Percentiles rank a stretch among this genome's conserved stretches.
Conservation (phyloP, 2,329 filamentous ascomycete species). For the Dactylella cylindrospora region DNA sequence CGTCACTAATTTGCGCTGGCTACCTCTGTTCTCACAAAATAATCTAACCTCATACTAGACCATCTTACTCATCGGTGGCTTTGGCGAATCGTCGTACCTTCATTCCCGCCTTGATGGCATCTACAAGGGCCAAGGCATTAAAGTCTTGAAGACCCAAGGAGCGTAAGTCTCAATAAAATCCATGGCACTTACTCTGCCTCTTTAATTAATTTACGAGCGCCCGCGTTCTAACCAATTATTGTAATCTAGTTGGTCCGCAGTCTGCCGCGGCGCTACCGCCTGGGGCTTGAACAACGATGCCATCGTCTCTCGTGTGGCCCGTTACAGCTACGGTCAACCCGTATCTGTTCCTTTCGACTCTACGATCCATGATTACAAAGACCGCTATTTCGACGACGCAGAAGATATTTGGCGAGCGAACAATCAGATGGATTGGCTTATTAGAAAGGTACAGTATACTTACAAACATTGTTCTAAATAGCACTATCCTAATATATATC, state of each 20-base stretch:
- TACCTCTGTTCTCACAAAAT: too few species aligned
- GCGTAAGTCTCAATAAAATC: neutral
- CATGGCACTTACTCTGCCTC: neutral
- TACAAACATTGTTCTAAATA: neutral
- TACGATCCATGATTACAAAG: conserved; percentile 5
- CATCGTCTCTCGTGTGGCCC: neutral
- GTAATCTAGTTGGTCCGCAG: conserved; percentile 6
- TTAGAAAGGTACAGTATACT: neutral
- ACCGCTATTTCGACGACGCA: neutral
- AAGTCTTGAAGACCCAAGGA: neutral
- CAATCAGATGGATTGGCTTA: conserved; percentile 12
- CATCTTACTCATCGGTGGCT: conserved; percentile 18
- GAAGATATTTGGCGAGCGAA: conserved; percentile 11
- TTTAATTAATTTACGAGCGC: too few species aligned
- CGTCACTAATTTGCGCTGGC: neutral
- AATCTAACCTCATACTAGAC: too few species aligned
- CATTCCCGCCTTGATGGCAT: conserved; percentile 5
- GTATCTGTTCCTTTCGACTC: neutral
- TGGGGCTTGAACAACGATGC: conserved; percentile 8
- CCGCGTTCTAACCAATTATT: neutral
- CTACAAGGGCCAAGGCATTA: neutral
- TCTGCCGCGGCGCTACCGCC: conserved; percentile 16
- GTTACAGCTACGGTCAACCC: conserved; percentile 10
- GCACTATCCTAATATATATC: neutral
- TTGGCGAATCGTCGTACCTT: conserved; percentile 9